A percentile compares a stretch with the other conserved stretches of the same genome.
These are phyloP conservation scores for Termitomyces bulborhizus DNA, from an alignment of 768 basidiomycete species.

Conservation along the genomic window DNA sequence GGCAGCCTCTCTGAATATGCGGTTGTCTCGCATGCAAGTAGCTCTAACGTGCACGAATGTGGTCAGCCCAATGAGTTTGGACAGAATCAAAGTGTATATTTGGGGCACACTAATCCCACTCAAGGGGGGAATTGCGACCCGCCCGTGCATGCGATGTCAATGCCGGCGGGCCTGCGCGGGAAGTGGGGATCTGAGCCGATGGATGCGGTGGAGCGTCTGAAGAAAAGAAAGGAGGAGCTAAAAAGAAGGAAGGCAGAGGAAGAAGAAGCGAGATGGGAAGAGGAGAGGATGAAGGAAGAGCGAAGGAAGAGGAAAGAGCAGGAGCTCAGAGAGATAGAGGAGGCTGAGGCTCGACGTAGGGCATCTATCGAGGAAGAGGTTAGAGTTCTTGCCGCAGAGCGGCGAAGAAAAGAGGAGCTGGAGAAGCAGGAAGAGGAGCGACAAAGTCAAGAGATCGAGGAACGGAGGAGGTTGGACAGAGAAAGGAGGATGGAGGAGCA, in stretches of 20 bases:
- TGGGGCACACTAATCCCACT: slow-evolving; percentile 1
- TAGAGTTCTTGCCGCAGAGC: slow-evolving; percentile 27
- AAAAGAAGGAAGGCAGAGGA: slow-evolving; percentile 25
- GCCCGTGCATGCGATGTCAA: slow-evolving; percentile 8
- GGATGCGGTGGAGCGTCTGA: slow-evolving; percentile 29
- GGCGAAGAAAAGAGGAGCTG: slow-evolving; percentile 29
- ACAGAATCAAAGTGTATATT: slow-evolving; percentile 9
- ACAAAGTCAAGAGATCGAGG: slow-evolving; percentile 36
- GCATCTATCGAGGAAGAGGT: slow-evolving; percentile 35
- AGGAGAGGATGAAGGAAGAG: slow-evolving; percentile 34
- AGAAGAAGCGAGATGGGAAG: slow-evolving; percentile 39
- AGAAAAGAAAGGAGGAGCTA: slow-evolving; percentile 24
- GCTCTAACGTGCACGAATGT: slow-evolving; percentile 24
- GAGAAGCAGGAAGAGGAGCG: slow-evolving; percentile 43
- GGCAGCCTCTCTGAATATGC: slow-evolving; percentile 36
- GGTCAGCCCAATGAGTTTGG: slow-evolving; percentile 12
- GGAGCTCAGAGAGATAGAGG: slow-evolving; percentile 30
- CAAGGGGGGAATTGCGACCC: slow-evolving; percentile 1
- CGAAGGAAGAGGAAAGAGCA: slow-evolving; percentile 39
- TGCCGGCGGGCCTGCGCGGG: slow-evolving; percentile 21
- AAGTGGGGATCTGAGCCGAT: slow-evolving; percentile 29
- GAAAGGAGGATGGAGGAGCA: slow-evolving; percentile 46
- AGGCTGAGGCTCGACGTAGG: slow-evolving; percentile 37
- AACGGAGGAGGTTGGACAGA: slow-evolving; percentile 39
- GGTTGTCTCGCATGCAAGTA: slow-evolving; percentile 28